Percentiles rank a stretch among this genome's conserved stretches.
Conservation (phyloP, 495 filamentous ascomycete species). For the Penicillium dipodomyicola region DNA sequence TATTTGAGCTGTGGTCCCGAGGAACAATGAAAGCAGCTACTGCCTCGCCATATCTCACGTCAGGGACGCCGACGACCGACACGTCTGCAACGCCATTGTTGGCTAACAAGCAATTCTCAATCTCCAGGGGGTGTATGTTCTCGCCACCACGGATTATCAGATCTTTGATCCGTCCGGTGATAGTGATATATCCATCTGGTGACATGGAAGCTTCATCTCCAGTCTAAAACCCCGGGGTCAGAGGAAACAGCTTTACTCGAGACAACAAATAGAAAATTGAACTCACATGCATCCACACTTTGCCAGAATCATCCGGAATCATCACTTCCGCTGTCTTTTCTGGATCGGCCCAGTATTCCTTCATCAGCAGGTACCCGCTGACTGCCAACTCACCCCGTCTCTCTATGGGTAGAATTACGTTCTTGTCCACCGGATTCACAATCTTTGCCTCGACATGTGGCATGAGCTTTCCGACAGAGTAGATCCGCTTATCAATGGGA, state of each 20-base stretch:
- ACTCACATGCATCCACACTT: constrained; percentile 68
- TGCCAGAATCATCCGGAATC: constrained; percentile 55
- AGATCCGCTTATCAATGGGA: constrained; percentile 72
- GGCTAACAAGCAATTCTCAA: constrained; percentile 85
- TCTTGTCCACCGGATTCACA: constrained; percentile 60
- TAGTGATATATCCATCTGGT: constrained; percentile 59
- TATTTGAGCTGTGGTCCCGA: constrained; percentile 20
- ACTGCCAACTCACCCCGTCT: constrained; percentile 79
- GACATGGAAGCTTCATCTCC: constrained; percentile 95
- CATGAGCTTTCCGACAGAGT: constrained; percentile 72
- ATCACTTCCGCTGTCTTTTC: constrained; percentile 69
- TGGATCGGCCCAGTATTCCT: constrained; percentile 80
- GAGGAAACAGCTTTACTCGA: constrained; percentile 11
- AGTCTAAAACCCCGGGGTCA: constrained; percentile 45
- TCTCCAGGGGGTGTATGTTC: constrained; percentile 93
- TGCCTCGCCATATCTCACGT: constrained; percentile 80
- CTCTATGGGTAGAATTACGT: constrained; percentile 57
- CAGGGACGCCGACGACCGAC: constrained; percentile 79
- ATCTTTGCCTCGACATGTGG: constrained; percentile 87
- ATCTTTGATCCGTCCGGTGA: constrained; percentile 83
- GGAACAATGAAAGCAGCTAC: constrained; percentile 80
- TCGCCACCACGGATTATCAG: constrained; percentile 91
- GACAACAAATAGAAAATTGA: background rate
- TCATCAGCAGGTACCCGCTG: constrained; percentile 84
- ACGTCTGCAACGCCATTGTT: constrained; percentile 67